These are phyloP conservation scores for Quercus robur DNA, from an alignment of 306 rosid genomes.

Conservation along the genomic window DNA sequence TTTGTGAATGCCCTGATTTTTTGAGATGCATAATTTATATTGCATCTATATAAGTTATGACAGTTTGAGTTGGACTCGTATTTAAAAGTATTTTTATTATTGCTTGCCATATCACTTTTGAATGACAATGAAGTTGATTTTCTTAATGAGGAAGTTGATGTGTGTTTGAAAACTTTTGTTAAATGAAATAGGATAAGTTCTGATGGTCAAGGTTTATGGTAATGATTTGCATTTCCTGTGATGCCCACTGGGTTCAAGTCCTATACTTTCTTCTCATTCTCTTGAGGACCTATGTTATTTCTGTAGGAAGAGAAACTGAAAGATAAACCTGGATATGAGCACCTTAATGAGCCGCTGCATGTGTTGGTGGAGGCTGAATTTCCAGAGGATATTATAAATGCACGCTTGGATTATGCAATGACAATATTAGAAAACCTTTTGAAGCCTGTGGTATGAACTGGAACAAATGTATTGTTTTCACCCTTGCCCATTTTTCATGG, in stretches of 20 bases:
- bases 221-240: not conserved
- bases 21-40: not conserved
- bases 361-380: conserved; percentile 91
- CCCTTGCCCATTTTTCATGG: not conserved
- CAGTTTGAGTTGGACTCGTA: not conserved
- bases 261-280: not conserved
- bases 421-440: conserved; percentile 75
- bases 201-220: not conserved
- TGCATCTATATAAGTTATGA: not conserved
- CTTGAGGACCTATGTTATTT: not conserved
- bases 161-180: not conserved
- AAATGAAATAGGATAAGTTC: not conserved
- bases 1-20: not conserved
- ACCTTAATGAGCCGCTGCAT: conserved; percentile 85
- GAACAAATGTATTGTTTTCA: not conserved
- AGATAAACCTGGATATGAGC: conserved; percentile 86
- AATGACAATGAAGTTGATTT: not conserved
- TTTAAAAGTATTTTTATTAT: not conserved
- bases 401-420: conserved; percentile 84
- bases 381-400: conserved; percentile 72
- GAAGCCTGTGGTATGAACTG: conserved; percentile 77
- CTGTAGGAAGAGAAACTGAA: conserved; percentile 83
- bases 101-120: not conserved
- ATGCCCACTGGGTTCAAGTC: not conserved
- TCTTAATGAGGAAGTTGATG: not conserved